Conservation (phyloP, 169 alveolate genomes). For the Cryptosporidium bovis region DNA sequence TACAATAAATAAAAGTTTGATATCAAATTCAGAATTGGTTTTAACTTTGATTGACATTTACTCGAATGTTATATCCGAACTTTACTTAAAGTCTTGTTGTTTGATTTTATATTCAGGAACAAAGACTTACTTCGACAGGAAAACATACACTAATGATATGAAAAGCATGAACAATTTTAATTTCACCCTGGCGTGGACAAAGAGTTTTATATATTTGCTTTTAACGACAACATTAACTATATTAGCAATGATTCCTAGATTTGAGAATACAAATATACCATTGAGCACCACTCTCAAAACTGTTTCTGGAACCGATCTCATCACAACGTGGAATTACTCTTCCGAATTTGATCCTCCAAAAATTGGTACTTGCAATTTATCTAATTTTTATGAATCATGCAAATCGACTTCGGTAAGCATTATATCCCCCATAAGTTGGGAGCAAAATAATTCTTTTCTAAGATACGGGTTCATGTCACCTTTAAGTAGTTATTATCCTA, state of each 20-base stretch:
- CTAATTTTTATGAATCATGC: conserved; percentile 6
- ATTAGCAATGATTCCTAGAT: conserved; percentile 48
- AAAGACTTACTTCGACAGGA: conserved; percentile 36
- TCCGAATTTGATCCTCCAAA: conserved; percentile 26
- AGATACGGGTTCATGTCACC: conserved; percentile 69
- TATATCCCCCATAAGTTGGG: conserved; percentile 20
- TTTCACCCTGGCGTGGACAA: conserved; percentile 66
- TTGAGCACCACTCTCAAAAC: conserved; percentile 8
- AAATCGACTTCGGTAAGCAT: conserved; percentile 31
- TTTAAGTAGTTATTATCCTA: conserved; percentile 17
- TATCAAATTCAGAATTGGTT: background rate
- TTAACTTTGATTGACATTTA: conserved; percentile 12
- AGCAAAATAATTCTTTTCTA: conserved; percentile 9
- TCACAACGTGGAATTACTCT: conserved; percentile 59
- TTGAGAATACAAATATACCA: conserved; percentile 17
- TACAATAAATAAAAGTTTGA: background rate
- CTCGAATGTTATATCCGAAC: background rate
- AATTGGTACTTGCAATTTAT: conserved; percentile 5
- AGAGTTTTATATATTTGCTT: conserved; percentile 26
- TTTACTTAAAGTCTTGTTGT: conserved; percentile 47
- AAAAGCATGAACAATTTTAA: background rate
- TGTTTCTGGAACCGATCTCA: conserved; percentile 26
- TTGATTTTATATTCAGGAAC: conserved; percentile 17
- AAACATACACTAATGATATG: conserved; percentile 12
- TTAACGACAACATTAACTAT: conserved; percentile 33